Percentiles rank a stretch among this genome's conserved stretches.
Evolutionary conservation across 805 yeast species (phyloP).

Genomic region (Hanseniaspora taiwanica): DNA sequence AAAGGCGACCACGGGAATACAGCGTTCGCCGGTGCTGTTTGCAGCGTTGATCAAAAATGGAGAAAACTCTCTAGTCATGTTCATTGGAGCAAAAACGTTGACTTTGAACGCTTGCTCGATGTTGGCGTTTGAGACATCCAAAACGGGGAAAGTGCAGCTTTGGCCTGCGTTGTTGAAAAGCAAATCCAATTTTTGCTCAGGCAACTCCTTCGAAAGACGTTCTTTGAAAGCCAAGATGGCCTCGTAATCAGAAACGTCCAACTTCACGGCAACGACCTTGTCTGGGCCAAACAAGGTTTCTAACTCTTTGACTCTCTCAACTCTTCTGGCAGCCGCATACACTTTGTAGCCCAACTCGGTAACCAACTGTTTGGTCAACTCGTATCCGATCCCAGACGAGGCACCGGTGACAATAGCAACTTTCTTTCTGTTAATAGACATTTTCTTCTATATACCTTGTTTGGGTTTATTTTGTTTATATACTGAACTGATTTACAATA

Average conservation of each 20-base stretch:
- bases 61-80: constrained; percentile 45
- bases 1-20: constrained; percentile 33
- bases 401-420: constrained; percentile 48
- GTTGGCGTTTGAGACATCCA: constrained; percentile 47
- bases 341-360: constrained; percentile 43
- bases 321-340: constrained; percentile 65
- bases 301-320: constrained; percentile 34
- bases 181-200: constrained; percentile 41
- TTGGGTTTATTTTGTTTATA: no score
- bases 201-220: constrained; percentile 26
- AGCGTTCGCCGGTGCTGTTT: constrained; percentile 31
- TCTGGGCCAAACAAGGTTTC: constrained; percentile 18
- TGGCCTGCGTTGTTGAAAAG: constrained; percentile 70
- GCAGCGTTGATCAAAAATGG: constrained; percentile 46
- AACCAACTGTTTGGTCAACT: constrained; percentile 32
- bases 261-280: constrained; percentile 28
- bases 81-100: constrained; percentile 58
- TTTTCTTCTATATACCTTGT: not conserved
- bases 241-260: constrained; percentile 46
- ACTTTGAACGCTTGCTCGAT: constrained; percentile 42
- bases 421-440: constrained; percentile 14
- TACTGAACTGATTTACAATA: no score
- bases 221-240: constrained; percentile 33
- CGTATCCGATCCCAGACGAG: constrained; percentile 45
- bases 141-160: constrained; percentile 57